Base-by-base conservation (phyloP, 2,329 filamentous ascomycete species). In the Bimuria novae-zelandiae region DNA sequence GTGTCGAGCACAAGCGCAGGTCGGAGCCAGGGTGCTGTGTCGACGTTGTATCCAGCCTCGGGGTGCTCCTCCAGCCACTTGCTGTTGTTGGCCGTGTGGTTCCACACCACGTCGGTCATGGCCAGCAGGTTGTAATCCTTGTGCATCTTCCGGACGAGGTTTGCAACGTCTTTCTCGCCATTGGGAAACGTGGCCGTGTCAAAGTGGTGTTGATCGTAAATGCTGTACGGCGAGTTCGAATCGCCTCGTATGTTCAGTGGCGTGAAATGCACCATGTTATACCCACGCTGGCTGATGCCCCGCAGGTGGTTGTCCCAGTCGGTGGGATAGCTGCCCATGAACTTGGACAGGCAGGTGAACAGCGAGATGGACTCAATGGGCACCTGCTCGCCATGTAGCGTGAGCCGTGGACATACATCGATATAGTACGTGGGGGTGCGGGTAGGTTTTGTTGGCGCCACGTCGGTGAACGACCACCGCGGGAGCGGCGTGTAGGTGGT, bases 251-350 rank as follows among this genome's bases (percentile, higher is more conserved):
- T 82, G 81, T 96, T 94, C 61, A 99, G 80, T 8, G 94, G 94
- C 1, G 94, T 97, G 74, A 99, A 99, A 75, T 99, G 94, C 55
- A 99, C 86, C 92, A 97, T 97, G 77, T 99, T 99, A 81, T 99
- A 99, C 40, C 92, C 92, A 56, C 94, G 84, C 66, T 89, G 85
- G 71, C 90, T 89, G 71, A 99, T 96, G 23, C 94, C 92, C 51
- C 84, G 82, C 52, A 99, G 78, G 72, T 97, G 93, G 46, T 85
- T 88, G 70, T 97, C 86, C 92, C 93, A 99, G 67, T 96, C 90
- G 14, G 81, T 81, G 0, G 93, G 91, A 69, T 94, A 96, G 68
- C 88, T 87, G 57, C 94, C 94, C 90, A 99, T 95, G 77, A 97
- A 97, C 76, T 99, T 99, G 70, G 93, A 97, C 58, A 99, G 90